A percentile compares a stretch with the other conserved stretches of the same genome.
Conservation (phyloP, 1,139 yeast species). For the Suhomyces terraborum region DNA sequence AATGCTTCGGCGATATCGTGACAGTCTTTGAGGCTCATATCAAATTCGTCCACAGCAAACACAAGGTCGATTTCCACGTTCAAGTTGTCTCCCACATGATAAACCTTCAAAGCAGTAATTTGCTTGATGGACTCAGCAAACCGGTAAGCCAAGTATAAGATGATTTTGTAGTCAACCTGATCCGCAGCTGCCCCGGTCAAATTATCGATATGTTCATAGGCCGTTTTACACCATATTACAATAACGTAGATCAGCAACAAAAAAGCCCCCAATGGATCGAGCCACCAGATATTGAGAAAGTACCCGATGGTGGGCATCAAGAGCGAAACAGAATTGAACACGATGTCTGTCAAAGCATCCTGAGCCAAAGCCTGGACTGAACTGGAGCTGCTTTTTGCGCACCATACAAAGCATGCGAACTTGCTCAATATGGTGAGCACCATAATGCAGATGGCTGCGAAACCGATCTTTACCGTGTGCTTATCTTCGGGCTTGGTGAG, state of each 20-base stretch:
- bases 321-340: conserved; percentile 64
- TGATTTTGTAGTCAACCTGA: conserved; percentile 62
- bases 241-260: conserved; percentile 63
- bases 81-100: conserved; percentile 76
- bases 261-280: conserved; percentile 75
- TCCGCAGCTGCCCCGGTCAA: conserved; percentile 75
- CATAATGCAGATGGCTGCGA: conserved; percentile 63
- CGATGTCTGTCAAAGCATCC: conserved; percentile 77
- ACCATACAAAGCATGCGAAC: conserved; percentile 64
- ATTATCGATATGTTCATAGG: conserved; percentile 71
- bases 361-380: conserved; percentile 80
- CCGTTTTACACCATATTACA: conserved; percentile 62
- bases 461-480: conserved; percentile 51
- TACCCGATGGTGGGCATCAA: conserved; percentile 68
- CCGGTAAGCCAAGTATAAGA: conserved; percentile 65
- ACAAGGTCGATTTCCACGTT: conserved; percentile 79
- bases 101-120: conserved; percentile 68
- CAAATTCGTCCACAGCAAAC: conserved; percentile 47
- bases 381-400: conserved; percentile 61
- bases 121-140: conserved; percentile 69
- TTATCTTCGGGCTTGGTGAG: conserved; percentile 32
- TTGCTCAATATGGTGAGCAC: conserved; percentile 60
- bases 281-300: conserved; percentile 60
- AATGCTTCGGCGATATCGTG: conserved; percentile 83
- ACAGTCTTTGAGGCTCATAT: conserved; percentile 60